Evolutionary conservation across 345 rosid genomes (phyloP), one percentile per base, ranked within the genome.

Genomic region (Raphanus raphanistrum): DNA sequence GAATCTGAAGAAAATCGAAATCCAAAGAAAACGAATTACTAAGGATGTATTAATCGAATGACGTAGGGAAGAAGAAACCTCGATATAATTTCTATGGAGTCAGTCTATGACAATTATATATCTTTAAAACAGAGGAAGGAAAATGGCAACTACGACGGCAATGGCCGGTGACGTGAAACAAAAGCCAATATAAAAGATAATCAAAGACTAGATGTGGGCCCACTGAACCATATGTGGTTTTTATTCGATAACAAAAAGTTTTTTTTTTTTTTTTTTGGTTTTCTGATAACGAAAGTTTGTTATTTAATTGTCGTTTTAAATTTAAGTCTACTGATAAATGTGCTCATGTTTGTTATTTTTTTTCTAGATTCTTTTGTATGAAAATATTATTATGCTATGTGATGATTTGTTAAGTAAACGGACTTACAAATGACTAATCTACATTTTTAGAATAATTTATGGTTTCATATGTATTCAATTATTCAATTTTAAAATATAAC

Each of bases 1-100:
- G 68, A 76, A 70, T 70, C 45, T 28, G 64, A 16, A 5, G 17
- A 62, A 59, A 61, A 25, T 48, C 41, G 41, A 45, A 69, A 69
- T 25, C 62, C 21, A 33, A 27, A 54, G 55, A 27, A 33, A 59
- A 12, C 27, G 61, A 60, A 8, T 29, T 13, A 11, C 9, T 29
- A 17, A 12, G 60, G 63, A 35, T 5, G 13, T 6, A 52, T 4
- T 7, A 64, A 69, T 57, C 54, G 76, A 58, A 65, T 65, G 43
- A 35, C 43, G 29, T 71, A 41, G 1, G 59, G 31, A 71, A 71
- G 71, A 77, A 63, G 80, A 55, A 77, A 71, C 8, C 57, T 52
- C 6, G 12, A 29, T 12, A 35, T 36, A 16, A 33, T 35, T 26
- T 64, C 28, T 17, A 38, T 63, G 63, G 21, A 21, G 21, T n/a